Conservation (phyloP, 345 rosid genomes). For the Lumnitzera littorea region DNA sequence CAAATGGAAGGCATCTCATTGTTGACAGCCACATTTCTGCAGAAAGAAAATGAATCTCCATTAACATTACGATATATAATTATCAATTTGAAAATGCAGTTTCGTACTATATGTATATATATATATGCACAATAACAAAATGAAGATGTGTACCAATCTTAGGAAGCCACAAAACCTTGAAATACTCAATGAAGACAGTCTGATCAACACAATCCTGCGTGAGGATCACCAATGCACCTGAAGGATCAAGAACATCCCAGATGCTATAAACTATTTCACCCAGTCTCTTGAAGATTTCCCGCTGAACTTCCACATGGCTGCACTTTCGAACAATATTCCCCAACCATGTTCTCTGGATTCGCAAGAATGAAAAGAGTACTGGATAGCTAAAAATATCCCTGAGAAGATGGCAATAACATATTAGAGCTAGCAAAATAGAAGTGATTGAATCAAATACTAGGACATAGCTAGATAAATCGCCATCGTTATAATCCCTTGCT, state of each 20-base stretch:
- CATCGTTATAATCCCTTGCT: no score
- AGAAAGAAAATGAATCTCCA: conserved; percentile 18
- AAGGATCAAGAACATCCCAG: conserved; percentile 51
- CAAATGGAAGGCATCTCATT: conserved; percentile 74
- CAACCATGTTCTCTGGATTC: conserved; percentile 90
- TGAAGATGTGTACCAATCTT: conserved; percentile 58
- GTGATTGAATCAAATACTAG: no score
- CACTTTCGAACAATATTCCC: conserved; percentile 76
- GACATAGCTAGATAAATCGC: no score
- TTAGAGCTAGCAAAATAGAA: no score
- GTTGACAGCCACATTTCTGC: conserved; percentile 95
- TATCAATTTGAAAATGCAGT: not conserved
- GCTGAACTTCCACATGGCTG: conserved; percentile 52
- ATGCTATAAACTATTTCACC: conserved; percentile 64
- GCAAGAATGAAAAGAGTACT: conserved; percentile 79
- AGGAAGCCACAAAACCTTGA: conserved; percentile 79
- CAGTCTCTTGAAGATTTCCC: conserved; percentile 68
- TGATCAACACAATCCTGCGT: conserved; percentile 76
- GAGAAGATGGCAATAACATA: conserved; percentile 9
- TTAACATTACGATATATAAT: conserved; percentile 18
- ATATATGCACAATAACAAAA: not conserved
- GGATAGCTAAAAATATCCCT: conserved; percentile 84
- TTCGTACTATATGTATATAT: not conserved
- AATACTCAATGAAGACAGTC: conserved; percentile 65
- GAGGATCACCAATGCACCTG: conserved; percentile 50